These are phyloP conservation scores for Helianthus tuberosus DNA, from an alignment of 129 eudicot genomes.

Conservation along the genomic window DNA sequence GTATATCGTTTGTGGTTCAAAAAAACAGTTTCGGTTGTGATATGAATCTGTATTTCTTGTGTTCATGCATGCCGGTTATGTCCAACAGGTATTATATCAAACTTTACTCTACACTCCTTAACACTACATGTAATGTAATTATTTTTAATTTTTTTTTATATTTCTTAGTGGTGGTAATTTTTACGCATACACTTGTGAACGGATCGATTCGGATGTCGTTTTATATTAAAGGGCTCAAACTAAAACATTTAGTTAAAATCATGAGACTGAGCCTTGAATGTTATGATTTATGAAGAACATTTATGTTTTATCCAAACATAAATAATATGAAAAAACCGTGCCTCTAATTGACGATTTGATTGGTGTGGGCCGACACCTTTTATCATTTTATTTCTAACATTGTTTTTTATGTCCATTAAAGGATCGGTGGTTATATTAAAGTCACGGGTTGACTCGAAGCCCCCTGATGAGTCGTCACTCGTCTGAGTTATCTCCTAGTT, in stretches of 20 bases:
- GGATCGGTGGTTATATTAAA: constrained; percentile 40
- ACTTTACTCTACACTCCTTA: background rate
- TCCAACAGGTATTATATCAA: background rate
- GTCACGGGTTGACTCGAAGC: constrained; percentile 51
- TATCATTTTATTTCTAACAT: constrained; percentile 71
- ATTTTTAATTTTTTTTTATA: background rate
- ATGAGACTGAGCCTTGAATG: constrained; percentile 47
- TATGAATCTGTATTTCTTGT: background rate
- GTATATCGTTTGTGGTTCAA: background rate
- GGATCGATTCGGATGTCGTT: background rate
- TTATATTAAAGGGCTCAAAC: background rate
- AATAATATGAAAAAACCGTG: constrained; percentile 38
- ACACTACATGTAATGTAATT: background rate
- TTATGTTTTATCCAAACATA: constrained; percentile 37
- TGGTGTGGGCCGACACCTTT: constrained; percentile 46
- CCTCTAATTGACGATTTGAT: constrained; percentile 51
- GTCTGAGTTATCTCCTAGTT: constrained; percentile 31
- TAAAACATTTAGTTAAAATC: background rate
- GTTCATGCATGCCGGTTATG: background rate
- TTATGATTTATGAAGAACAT: constrained; percentile 83
- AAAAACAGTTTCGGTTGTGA: background rate
- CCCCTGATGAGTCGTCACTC: constrained; percentile 27
- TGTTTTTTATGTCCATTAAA: constrained; percentile 50
- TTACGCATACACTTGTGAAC: background rate
- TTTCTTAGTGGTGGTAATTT: background rate